Percentiles rank a stretch among this genome's conserved stretches.
phyloP scores from a whole-genome alignment of 2,329 filamentous ascomycete genomes.

The Alternaria ventricosa region DNA sequence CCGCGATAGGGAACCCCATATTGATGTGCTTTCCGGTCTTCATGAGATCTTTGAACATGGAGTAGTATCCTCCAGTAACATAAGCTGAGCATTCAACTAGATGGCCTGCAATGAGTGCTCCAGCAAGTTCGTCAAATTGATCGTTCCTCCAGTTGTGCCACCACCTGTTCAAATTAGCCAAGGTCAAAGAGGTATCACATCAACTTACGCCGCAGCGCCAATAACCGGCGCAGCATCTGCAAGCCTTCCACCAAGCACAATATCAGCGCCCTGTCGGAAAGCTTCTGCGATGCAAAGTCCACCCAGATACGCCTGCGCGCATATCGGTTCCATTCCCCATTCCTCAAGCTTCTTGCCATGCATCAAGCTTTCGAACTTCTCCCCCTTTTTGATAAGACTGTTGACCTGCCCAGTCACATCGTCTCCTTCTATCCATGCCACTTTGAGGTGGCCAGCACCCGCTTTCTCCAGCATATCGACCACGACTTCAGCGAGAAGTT shows the following conservation, averaged over 20 bases:
- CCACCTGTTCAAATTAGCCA: conserved; percentile 51
- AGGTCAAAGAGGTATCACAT: conserved; percentile 6
- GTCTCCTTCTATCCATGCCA: conserved; percentile 29
- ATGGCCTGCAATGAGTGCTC: conserved; percentile 50
- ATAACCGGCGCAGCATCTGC: conserved; percentile 51
- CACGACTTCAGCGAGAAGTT: conserved; percentile 34
- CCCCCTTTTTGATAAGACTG: conserved; percentile 42
- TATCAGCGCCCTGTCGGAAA: conserved; percentile 34
- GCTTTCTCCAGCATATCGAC: conserved; percentile 16
- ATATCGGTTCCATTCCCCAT: conserved; percentile 37
- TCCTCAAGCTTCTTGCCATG: conserved; percentile 49
- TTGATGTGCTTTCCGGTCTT: conserved; percentile 44
- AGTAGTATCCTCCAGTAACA: conserved; percentile 41
- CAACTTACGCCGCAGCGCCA: conserved; percentile 50
- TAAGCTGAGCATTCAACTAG: conserved; percentile 51
- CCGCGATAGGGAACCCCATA: conserved; percentile 38
- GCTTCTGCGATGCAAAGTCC: conserved; percentile 34
- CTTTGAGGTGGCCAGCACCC: conserved; percentile 25
- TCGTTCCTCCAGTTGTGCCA: conserved; percentile 59
- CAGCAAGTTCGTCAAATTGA: conserved; percentile 43
- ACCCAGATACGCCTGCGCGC: conserved; percentile 22
- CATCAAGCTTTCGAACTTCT: conserved; percentile 48
- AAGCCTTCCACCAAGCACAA: conserved; percentile 41
- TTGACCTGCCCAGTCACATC: conserved; percentile 41
- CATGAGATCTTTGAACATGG: conserved; percentile 48